These are phyloP conservation scores for Mortierella claussenii DNA, from an alignment of 192 early-diverging fungal genomes.

Conservation along the genomic window DNA sequence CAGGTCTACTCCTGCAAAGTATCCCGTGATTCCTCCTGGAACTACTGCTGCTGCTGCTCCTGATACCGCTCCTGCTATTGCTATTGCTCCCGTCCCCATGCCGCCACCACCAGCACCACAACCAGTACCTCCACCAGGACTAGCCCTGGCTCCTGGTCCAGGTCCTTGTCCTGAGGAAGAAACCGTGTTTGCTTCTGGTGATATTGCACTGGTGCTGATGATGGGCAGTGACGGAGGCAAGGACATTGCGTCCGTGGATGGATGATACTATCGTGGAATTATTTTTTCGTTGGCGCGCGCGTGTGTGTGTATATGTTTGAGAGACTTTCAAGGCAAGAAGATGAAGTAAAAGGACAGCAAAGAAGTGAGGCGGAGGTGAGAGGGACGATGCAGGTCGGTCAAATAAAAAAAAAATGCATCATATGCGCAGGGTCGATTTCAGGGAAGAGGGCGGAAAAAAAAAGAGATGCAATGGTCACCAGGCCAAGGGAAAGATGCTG, in stretches of 20 bases:
- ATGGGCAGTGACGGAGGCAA: conserved; percentile 3
- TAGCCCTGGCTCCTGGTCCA: not conserved
- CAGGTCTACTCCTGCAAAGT: not conserved
- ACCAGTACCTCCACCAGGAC: not conserved
- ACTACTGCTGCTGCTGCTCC: not conserved
- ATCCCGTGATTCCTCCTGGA: conserved; percentile 1
- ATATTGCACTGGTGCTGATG: not conserved
- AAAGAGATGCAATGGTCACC: conserved; percentile 2
- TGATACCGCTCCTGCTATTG: too few species aligned
- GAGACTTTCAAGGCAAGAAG: not conserved
- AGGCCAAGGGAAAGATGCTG: not conserved
- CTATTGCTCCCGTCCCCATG: not conserved
- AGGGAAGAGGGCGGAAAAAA: not conserved
- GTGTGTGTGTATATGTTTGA: too few species aligned
- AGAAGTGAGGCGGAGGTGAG: not conserved
- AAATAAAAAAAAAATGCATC: conserved; percentile 1
- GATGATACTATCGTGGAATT: not conserved
- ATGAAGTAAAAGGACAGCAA: not conserved
- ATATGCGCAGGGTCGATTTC: not conserved
- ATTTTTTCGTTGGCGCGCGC: not conserved
- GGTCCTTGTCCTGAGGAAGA: conserved; percentile 23
- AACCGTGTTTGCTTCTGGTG: conserved; percentile 4
- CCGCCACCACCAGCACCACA: not conserved
- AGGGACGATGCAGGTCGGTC: too few species aligned
- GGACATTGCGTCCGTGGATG: conserved; percentile 15